Evolutionary conservation across 2,329 filamentous ascomycete genomes (phyloP).

Genomic region (Cladorrhinum sp.): DNA sequence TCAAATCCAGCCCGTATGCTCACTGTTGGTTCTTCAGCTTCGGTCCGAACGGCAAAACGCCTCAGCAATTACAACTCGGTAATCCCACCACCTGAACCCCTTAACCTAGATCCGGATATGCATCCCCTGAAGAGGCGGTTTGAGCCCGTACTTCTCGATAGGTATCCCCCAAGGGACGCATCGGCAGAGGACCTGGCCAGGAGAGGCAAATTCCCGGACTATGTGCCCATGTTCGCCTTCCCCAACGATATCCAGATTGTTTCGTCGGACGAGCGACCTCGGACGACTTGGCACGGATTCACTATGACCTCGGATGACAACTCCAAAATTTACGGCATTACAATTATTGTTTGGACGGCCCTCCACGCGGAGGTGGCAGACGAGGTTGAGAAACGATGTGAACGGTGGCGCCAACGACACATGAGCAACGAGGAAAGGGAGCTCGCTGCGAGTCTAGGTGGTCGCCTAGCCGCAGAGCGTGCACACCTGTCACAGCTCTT

Average conservation of each 20-base stretch:
- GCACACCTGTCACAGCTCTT: constrained; percentile 87
- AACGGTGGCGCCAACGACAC: constrained; percentile 78
- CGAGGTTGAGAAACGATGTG: constrained; percentile 77
- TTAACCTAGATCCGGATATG: constrained; percentile 88
- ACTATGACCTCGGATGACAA: constrained; percentile 95
- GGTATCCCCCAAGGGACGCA: constrained; percentile 82
- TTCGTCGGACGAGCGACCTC: constrained; percentile 86
- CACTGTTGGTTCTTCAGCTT: constrained; percentile 40
- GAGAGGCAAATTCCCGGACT: constrained; percentile 88
- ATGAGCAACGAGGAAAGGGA: constrained; percentile 92
- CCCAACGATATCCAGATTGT: constrained; percentile 97
- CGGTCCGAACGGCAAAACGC: constrained; percentile 75
- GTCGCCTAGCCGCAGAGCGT: constrained; percentile 80
- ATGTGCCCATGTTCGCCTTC: constrained; percentile 98
- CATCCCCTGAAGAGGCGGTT: constrained; percentile 92
- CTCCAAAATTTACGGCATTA: constrained; percentile 87
- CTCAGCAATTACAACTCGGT: constrained; percentile 98
- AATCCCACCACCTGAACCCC: constrained; percentile 86
- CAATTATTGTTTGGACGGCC: constrained; percentile 88
- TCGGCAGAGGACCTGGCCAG: constrained; percentile 77
- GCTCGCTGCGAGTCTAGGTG: constrained; percentile 84
- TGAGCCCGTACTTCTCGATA: constrained; percentile 91
- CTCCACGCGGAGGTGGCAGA: constrained; percentile 78
- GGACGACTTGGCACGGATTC: constrained; percentile 98
- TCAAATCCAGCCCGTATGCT: constrained; percentile 3